Base-by-base conservation (phyloP, 2,329 filamentous ascomycete species). In the Dothidotthia symphoricarpi region DNA sequence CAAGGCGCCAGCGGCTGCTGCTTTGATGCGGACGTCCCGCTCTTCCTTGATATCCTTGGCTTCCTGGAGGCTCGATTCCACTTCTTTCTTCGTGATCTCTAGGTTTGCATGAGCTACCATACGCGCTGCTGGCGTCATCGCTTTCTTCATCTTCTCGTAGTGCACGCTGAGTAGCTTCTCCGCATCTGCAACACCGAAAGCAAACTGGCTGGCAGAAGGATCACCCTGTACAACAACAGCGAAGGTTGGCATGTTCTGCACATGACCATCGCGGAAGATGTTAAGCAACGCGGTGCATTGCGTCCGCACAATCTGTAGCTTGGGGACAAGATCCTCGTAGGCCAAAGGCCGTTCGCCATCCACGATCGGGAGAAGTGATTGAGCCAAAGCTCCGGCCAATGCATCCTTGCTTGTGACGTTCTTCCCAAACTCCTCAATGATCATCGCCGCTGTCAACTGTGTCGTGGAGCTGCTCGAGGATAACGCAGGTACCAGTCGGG, bases 141-240 rank as follows among this genome's bases (percentile, higher is more conserved):
- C 76, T 69, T 89, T 95, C 72, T 90, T 93, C 3, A 98, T 73
- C 47, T 81, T 83, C 35, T 96, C 90, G 53, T 85, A 98, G 49
- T 98, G 91, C 7, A 87, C 81, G 1, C 75, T 81, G 31, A 95
- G 77, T 36, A 95, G 87, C 67, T 88, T 93, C 53, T 97, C 89
- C 1, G 90, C 93, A 51, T 91, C 88, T 1, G 77, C 71, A 34
- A 97, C 78, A 1, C 89, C 94, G 65, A 98, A 98, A 6, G 93
- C 91, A 55, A 83, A 91, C 8, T 91, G 90, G 0, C 93, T 91
- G 24, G 93, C 91, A 59, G 94, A 86, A 4, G 86, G 76, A 59
- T 97, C 91, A 19, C 93, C 93, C 68, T 98, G 93, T 7, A 96
- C 91, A 13, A 98, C 82, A 3, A 95, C 88, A 15, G 93, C 88